These are phyloP conservation scores for Bimuria novae-zelandiae DNA, from an alignment of 2,329 filamentous ascomycete genomes.

Conservation along the genomic window DNA sequence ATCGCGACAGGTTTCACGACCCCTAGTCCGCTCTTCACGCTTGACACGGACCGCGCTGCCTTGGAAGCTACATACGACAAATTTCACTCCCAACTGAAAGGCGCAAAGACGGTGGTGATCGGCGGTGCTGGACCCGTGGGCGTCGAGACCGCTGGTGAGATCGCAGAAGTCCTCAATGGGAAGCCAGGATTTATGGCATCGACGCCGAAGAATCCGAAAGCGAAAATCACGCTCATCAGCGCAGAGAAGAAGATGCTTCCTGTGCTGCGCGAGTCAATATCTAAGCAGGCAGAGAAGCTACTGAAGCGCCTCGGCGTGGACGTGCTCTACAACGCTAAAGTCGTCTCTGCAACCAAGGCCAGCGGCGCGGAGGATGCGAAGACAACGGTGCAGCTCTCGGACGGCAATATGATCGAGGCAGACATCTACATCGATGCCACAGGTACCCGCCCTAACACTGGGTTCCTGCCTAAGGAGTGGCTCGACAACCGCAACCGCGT, in stretches of 20 bases:
- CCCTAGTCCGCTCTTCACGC: conserved; percentile 52
- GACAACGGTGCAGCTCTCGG: conserved; percentile 47
- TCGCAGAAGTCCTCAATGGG: conserved; percentile 51
- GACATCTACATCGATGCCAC: conserved; percentile 61
- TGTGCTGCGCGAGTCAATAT: conserved; percentile 49
- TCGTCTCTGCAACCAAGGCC: conserved; percentile 32
- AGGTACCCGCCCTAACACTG: conserved; percentile 58
- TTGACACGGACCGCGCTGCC: conserved; percentile 37
- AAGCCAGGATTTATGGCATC: conserved; percentile 42
- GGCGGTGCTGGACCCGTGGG: conserved; percentile 57
- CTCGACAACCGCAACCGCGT: conserved; percentile 57
- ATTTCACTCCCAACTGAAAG: conserved; percentile 43
- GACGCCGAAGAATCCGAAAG: conserved; percentile 46
- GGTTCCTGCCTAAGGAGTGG: conserved; percentile 57
- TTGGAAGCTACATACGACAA: conserved; percentile 40
- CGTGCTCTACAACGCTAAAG: conserved; percentile 48
- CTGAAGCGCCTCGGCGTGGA: conserved; percentile 55
- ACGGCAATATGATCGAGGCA: conserved; percentile 54
- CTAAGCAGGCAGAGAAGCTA: conserved; percentile 52
- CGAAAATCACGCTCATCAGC: conserved; percentile 52
- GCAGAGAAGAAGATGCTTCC: conserved; percentile 52
- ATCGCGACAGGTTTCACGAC: conserved; percentile 61
- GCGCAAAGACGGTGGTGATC: conserved; percentile 53
- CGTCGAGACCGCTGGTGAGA: conserved; percentile 57
- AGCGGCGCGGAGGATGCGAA: conserved; percentile 47